Evolutionary conservation across 2,329 filamentous ascomycete species (phyloP), one percentile per base, ranked within the genome.

Genomic region (Calonectria ilicicola): DNA sequence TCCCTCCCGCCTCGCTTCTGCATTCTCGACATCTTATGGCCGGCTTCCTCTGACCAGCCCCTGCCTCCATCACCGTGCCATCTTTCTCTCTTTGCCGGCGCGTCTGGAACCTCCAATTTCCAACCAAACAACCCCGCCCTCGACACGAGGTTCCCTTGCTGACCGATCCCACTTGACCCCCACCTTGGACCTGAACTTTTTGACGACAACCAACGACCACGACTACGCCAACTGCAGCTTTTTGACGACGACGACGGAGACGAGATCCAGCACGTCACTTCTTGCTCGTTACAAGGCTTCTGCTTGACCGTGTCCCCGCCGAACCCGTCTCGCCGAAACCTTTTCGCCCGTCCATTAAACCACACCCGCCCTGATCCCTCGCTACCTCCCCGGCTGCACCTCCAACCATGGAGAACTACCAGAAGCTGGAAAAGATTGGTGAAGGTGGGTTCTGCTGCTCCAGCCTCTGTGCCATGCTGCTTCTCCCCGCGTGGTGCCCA

Each of bases 351-450:
- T 27, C 68, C 40, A 62, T 49, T 40, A 35, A 58, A 38, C 27
- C 26, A 29, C 32, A 21, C 7, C 21, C 9, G 12, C 68, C 56
- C 56, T 63, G 44, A 69, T 64, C 47, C 70, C 53, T 58, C 68
- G 46, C n/a, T 66, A 72, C 44, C n/a, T 67, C 72, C 65, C 60
- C 69, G 70, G 65, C 66, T 63, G 53, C 58, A 72, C 23, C 69
- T 69, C 44, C 69, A 68, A 76, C 73, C 77, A 98, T 98, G 95
- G 95, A 98, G 85, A 97, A 98, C 86, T 98, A 98, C 85, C 94
- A 98, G 86, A 97, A 97, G 87, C 91, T 98, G 81, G 95, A 98
- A 88, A 98, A 98, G 89, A 95, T 98, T 81, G 95, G 95, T 85
- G 95, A 98, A 91, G 95, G 95, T 97, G 87, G 80, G 90, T 80